Evolutionary conservation across 2,329 filamentous ascomycete species (phyloP).

Genomic region (Monilinia laxa): DNA sequence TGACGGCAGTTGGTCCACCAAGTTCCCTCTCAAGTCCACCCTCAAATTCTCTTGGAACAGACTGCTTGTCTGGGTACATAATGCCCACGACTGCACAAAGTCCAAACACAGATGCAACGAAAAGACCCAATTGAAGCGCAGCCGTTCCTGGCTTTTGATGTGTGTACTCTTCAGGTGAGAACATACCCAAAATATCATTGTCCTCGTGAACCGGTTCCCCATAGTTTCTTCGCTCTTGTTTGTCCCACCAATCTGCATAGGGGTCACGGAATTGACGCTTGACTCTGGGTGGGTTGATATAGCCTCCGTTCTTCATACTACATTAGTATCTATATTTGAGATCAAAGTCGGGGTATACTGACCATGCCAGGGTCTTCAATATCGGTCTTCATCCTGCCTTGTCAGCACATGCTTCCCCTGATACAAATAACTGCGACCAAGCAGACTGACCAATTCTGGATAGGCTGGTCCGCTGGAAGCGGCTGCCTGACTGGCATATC

Average conservation of each 20-base stretch:
- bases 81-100: slow-evolving; percentile 66
- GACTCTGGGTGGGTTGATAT: slow-evolving; percentile 72
- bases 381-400: slow-evolving; percentile 44
- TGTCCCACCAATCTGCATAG: slow-evolving; percentile 93
- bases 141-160: slow-evolving; percentile 73
- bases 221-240: slow-evolving; percentile 95
- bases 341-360: slow-evolving; percentile 39
- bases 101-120: slow-evolving; percentile 62
- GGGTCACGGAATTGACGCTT: slow-evolving; percentile 94
- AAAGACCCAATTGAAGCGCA: slow-evolving; percentile 64
- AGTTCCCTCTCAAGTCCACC: slow-evolving; percentile 73
- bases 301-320: slow-evolving; percentile 70
- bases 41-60: slow-evolving; percentile 69
- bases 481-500: slow-evolving; percentile 40
- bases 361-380: slow-evolving; percentile 68
- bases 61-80: slow-evolving; percentile 70
- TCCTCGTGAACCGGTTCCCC: slow-evolving; percentile 97
- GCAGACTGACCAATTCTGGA: slow-evolving; percentile 36
- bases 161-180: slow-evolving; percentile 86
- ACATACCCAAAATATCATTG: slow-evolving; percentile 87
- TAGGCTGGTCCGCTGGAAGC: slow-evolving; percentile 32
- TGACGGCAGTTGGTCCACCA: slow-evolving; percentile 64
- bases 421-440: slow-evolving; percentile 1
- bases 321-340: slow-evolving; percentile 24
- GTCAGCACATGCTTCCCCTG: slow-evolving; percentile 28